Evolutionary conservation across 345 rosid genomes (phyloP).

Genomic region (Gynandropsis gynandra): DNA sequence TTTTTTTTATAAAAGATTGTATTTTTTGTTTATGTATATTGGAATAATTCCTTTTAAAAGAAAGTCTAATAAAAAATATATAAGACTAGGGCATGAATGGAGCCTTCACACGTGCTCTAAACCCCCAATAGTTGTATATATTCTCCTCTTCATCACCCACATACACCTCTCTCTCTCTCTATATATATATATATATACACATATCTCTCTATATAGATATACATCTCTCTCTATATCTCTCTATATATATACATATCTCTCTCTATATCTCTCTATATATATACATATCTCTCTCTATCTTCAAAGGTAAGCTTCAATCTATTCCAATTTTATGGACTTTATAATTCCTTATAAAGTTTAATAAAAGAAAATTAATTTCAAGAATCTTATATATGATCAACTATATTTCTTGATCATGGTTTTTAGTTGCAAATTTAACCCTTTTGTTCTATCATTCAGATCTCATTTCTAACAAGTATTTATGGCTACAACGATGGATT

Average conservation of each 20-base stretch:
- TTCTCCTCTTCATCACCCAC: not conserved
- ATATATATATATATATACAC: too few species aligned
- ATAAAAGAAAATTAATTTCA: too few species aligned
- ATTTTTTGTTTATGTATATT: too few species aligned
- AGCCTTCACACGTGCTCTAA: slow-evolving; percentile 16
- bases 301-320: slow-evolving; percentile 20
- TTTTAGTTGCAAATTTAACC: not conserved
- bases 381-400: not conserved
- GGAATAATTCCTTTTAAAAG: not conserved
- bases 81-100: not conserved
- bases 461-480: not conserved
- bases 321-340: not conserved
- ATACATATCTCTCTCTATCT: slow-evolving; percentile 4
- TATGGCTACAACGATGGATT: slow-evolving; percentile 21
- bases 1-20: too few species aligned
- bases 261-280: not conserved
- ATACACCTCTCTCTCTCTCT: slow-evolving; percentile 7
- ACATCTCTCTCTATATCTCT: slow-evolving; percentile 1
- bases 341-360: too few species aligned
- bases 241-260: not conserved
- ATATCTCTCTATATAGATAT: not conserved
- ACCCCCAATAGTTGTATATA: slow-evolving; percentile 8
- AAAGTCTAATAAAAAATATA: not conserved
- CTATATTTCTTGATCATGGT: slow-evolving; percentile 9
- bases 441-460: not conserved